Conservation (phyloP, 768 basidiomycete species). For the Fistulinella prunicolor region DNA sequence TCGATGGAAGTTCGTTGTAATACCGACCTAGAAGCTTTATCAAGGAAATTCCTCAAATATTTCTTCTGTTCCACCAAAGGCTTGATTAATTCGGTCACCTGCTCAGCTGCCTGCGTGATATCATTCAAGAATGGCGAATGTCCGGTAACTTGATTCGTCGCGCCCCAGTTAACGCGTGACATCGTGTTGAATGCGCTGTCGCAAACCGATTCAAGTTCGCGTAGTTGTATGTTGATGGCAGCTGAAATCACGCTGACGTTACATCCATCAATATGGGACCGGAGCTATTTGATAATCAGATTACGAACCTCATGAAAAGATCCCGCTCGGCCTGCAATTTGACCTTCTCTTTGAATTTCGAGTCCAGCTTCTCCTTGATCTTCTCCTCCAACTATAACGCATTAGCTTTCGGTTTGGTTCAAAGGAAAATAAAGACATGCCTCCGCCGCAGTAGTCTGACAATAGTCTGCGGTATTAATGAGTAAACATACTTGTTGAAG, state of each 20-base stretch:
- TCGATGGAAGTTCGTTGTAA: neutral
- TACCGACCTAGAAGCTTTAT: slow-evolving; percentile 85
- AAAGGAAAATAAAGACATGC: slow-evolving; percentile 36
- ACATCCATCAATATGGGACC: neutral
- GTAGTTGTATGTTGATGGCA: slow-evolving; percentile 73
- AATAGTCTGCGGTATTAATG: slow-evolving; percentile 98
- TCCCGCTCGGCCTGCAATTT: slow-evolving; percentile 85
- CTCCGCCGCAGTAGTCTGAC: slow-evolving; percentile 86
- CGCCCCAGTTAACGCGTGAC: slow-evolving; percentile 75
- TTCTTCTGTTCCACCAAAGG: slow-evolving; percentile 92
- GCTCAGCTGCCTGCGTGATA: slow-evolving; percentile 68
- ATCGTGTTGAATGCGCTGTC: slow-evolving; percentile 79
- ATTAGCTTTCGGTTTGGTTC: neutral
- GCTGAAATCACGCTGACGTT: slow-evolving; percentile 71
- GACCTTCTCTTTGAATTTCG: slow-evolving; percentile 73
- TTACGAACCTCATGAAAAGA: slow-evolving; percentile 75
- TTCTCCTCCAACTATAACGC: slow-evolving; percentile 80
- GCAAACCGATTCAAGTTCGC: slow-evolving; percentile 81
- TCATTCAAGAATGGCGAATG: slow-evolving; percentile 81
- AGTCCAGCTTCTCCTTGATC: slow-evolving; percentile 76
- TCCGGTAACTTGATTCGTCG: slow-evolving; percentile 79
- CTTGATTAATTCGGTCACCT: slow-evolving; percentile 72
- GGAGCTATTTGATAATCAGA: neutral
- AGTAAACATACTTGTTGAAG: slow-evolving; percentile 83
- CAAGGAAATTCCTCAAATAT: slow-evolving; percentile 88